phyloP scores from a whole-genome alignment of 805 yeast species.

The Ogataea polymorpha region DNA sequence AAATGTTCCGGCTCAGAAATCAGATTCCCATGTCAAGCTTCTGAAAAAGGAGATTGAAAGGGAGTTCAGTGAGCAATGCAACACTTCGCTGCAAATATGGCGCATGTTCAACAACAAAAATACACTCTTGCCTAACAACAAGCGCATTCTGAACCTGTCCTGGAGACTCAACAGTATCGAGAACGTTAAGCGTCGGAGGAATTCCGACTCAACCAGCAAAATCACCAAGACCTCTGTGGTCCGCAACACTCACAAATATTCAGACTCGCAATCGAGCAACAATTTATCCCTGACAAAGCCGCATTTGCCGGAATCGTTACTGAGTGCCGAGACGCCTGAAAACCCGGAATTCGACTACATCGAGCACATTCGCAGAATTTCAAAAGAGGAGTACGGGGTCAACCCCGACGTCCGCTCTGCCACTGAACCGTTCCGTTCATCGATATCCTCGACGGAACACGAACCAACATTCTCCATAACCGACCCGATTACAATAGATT shows the following conservation, averaged over 20 bases:
- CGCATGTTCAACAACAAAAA: slow-evolving; percentile 36
- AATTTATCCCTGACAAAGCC: slow-evolving; percentile 19
- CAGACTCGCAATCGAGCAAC: slow-evolving; percentile 9
- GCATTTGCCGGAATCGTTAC: slow-evolving; percentile 17
- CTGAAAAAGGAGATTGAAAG: slow-evolving; percentile 29
- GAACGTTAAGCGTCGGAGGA: slow-evolving; percentile 23
- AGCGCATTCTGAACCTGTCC: slow-evolving; percentile 34
- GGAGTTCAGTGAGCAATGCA: slow-evolving; percentile 27
- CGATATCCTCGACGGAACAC: slow-evolving; percentile 12
- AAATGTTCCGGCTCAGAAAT: slow-evolving; percentile 4
- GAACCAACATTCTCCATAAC: slow-evolving; percentile 17
- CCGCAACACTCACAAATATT: not conserved
- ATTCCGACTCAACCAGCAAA: not conserved
- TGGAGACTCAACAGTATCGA: slow-evolving; percentile 36
- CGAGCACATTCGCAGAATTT: slow-evolving; percentile 36
- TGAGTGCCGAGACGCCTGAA: slow-evolving; percentile 20
- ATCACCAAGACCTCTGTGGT: not conserved
- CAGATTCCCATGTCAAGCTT: slow-evolving; percentile 19
- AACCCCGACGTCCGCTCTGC: slow-evolving; percentile 21
- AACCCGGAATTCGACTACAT: slow-evolving; percentile 36
- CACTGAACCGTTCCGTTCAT: slow-evolving; percentile 5
- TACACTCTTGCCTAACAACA: slow-evolving; percentile 33
- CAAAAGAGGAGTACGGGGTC: slow-evolving; percentile 34
- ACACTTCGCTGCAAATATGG: slow-evolving; percentile 34
- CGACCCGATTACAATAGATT: slow-evolving; percentile 27